Evolutionary conservation across 2,329 filamentous ascomycete species (phyloP).

Genomic region (Aspergillus intermedius): DNA sequence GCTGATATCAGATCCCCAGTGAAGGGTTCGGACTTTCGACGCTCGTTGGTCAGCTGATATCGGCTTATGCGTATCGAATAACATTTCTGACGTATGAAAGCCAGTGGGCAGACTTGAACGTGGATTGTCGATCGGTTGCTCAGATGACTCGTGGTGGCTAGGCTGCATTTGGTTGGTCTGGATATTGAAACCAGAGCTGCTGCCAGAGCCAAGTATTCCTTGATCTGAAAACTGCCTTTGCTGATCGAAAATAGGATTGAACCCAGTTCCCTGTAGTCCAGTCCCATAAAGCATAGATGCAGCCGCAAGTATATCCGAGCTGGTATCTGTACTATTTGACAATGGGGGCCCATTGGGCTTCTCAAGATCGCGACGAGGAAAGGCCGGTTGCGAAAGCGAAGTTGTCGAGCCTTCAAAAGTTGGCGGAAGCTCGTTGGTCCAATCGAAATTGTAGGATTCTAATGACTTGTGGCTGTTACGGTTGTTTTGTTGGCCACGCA

Average conservation of each 20-base stretch:
- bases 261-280: slow-evolving; percentile 24
- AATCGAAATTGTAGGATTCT: slow-evolving; percentile 26
- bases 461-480: slow-evolving; percentile 9
- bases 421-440: slow-evolving; percentile 51
- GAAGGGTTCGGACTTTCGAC: slow-evolving; percentile 41
- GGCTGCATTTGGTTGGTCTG: slow-evolving; percentile 10
- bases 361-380: slow-evolving; percentile 19
- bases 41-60: slow-evolving; percentile 31
- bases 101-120: slow-evolving; percentile 22
- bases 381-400: slow-evolving; percentile 52
- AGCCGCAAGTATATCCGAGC: slow-evolving; percentile 52
- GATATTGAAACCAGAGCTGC: slow-evolving; percentile 10
- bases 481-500: slow-evolving; percentile 21
- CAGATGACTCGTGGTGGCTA: slow-evolving; percentile 6
- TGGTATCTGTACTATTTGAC: slow-evolving; percentile 19
- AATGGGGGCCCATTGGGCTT: slow-evolving; percentile 20
- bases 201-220: slow-evolving; percentile 10
- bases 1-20: slow-evolving; percentile 63
- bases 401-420: slow-evolving; percentile 61
- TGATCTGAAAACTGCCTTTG: not conserved
- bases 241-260: slow-evolving; percentile 18
- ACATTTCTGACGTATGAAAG: slow-evolving; percentile 33
- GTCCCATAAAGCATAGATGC: slow-evolving; percentile 44
- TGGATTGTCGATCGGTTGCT: slow-evolving; percentile 9
- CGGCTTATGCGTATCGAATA: slow-evolving; percentile 31